A percentile compares a stretch with the other conserved stretches of the same genome.
phyloP scores from a whole-genome alignment of 108 stramenopile species.

The Epithemia pelagica region DNA sequence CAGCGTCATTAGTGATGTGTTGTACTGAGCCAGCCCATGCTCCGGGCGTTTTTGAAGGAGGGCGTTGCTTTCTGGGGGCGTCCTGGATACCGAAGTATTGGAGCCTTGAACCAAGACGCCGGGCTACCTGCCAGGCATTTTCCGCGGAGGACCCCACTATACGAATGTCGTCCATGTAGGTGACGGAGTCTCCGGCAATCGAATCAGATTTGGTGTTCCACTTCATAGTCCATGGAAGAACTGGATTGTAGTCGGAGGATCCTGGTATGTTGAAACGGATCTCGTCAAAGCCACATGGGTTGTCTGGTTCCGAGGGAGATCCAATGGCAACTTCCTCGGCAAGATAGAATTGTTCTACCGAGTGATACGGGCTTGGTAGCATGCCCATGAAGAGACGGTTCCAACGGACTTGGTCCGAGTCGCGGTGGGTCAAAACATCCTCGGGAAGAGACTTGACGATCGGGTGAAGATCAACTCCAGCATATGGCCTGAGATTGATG shows the following conservation, averaged over 20 bases:
- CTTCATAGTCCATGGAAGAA: slow-evolving; percentile 2
- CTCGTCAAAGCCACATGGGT: not conserved
- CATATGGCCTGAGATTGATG: slow-evolving; percentile 5
- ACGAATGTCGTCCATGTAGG: not conserved
- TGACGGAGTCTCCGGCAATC: not conserved
- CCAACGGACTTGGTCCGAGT: not conserved
- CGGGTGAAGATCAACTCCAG: slow-evolving; percentile 29
- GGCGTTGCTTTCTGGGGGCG: slow-evolving; percentile 31
- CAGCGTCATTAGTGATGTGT: not conserved
- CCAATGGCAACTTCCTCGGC: not conserved
- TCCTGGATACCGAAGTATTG: slow-evolving; percentile 46
- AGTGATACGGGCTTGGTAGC: not conserved
- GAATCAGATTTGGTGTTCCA: not conserved
- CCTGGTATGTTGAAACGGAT: not conserved
- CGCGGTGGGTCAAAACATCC: not conserved
- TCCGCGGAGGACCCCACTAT: not conserved
- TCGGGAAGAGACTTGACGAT: not conserved
- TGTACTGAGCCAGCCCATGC: slow-evolving; percentile 41
- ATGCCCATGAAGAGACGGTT: not conserved
- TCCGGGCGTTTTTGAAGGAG: slow-evolving; percentile 17
- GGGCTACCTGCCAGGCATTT: not conserved
- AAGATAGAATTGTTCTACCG: not conserved
- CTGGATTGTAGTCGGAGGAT: not conserved
- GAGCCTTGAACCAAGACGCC: no score
- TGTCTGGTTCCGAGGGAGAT: not conserved